Evolutionary conservation across 129 eudicot species (phyloP).

Genomic region (Silybum marianum): DNA sequence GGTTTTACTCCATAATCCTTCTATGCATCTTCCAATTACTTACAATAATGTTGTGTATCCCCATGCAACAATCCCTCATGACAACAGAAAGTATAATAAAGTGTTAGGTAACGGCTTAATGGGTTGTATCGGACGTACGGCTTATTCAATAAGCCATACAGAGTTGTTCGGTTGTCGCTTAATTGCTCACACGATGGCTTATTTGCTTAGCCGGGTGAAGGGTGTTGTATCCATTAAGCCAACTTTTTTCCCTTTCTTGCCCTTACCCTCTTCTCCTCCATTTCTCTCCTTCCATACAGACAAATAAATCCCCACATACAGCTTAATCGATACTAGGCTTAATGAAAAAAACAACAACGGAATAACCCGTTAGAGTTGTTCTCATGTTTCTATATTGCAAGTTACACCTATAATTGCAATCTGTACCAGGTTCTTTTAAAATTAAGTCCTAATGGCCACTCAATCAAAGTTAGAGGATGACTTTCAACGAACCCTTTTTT

Average conservation of each 20-base stretch:
- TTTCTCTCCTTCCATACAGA: too few relatives aligned
- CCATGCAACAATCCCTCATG: not conserved
- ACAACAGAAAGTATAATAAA: too few relatives aligned
- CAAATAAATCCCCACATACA: too few relatives aligned
- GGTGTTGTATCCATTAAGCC: not conserved
- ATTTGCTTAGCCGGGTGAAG: not conserved
- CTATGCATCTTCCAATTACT: slow-evolving; percentile 2
- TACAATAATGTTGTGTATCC: not conserved
- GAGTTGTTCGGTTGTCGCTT: not conserved
- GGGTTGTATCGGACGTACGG: too few relatives aligned
- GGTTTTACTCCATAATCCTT: slow-evolving; percentile 39
- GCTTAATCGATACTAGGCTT: too few relatives aligned
- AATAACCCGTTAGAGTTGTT: not conserved
- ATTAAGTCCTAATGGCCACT: not conserved
- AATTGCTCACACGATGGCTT: not conserved
- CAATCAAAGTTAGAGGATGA: not conserved
- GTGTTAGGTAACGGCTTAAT: not conserved
- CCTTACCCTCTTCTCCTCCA: too few relatives aligned
- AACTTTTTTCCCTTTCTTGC: too few relatives aligned
- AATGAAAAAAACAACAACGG: too few relatives aligned
- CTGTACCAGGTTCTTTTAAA: not conserved
- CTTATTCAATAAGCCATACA: too few relatives aligned
- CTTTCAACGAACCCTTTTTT: not conserved
- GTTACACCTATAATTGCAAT: not conserved
- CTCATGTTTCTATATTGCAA: not conserved